Percentiles rank a stretch among this genome's conserved stretches.
These are phyloP conservation scores for Citrullus amarus DNA, from an alignment of 306 rosid genomes.

Conservation along the genomic window DNA sequence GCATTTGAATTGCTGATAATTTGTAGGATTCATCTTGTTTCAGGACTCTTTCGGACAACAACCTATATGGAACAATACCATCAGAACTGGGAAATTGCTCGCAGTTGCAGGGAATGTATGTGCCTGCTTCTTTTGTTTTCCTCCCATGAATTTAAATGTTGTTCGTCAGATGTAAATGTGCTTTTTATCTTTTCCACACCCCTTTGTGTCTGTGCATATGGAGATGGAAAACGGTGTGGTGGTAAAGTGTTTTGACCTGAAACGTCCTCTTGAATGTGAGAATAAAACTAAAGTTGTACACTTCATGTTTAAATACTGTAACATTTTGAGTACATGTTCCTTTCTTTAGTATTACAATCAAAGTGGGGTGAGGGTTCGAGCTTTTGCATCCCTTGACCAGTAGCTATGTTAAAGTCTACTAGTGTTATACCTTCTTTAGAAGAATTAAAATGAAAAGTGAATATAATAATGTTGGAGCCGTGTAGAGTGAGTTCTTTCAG, in stretches of 20 bases:
- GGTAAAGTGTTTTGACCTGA: slow-evolving; percentile 1
- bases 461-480: not conserved
- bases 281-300: not conserved
- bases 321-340: not conserved
- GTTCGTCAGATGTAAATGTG: not conserved
- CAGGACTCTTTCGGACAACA: slow-evolving; percentile 73
- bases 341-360: not conserved
- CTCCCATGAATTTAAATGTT: not conserved
- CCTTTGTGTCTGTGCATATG: not conserved
- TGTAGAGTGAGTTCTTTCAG: too few relatives aligned
- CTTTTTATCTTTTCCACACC: not conserved
- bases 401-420: not conserved
- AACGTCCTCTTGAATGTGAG: not conserved
- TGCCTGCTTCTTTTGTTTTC: not conserved
- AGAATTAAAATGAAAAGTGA: not conserved
- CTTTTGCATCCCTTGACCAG: not conserved
- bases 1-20: slow-evolving; percentile 9
- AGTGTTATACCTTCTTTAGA: not conserved
- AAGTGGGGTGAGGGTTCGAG: not conserved
- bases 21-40: slow-evolving; percentile 20
- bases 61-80: slow-evolving; percentile 76
- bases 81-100: slow-evolving; percentile 94
- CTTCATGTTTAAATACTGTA: not conserved
- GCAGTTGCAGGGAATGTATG: slow-evolving; percentile 64
- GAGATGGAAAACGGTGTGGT: not conserved